Conservation (phyloP, 495 filamentous ascomycete genomes). For the Talaromyces stipitatus region DNA sequence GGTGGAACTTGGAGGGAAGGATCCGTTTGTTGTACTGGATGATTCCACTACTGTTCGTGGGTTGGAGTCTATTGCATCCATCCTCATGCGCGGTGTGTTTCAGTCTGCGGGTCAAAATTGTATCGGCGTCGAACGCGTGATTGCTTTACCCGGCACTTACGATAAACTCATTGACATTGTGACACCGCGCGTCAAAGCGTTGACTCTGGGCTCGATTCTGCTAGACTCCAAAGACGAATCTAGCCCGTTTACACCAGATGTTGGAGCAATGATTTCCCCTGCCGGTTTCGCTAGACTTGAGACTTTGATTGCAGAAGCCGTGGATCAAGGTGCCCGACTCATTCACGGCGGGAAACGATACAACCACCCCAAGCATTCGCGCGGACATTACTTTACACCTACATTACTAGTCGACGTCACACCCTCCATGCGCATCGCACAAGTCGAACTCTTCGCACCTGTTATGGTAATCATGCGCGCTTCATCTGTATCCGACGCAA, state of each 20-base stretch:
- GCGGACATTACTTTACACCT: slow-evolving; percentile 85
- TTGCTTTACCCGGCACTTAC: slow-evolving; percentile 71
- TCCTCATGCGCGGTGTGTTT: slow-evolving; percentile 86
- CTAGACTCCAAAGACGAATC: slow-evolving; percentile 37
- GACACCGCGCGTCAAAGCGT: slow-evolving; percentile 56
- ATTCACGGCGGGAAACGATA: slow-evolving; percentile 70
- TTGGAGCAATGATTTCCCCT: slow-evolving; percentile 85
- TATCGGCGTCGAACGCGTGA: slow-evolving; percentile 90
- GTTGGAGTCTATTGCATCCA: slow-evolving; percentile 61
- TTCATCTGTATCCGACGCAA: slow-evolving; percentile 48
- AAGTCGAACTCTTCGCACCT: slow-evolving; percentile 87
- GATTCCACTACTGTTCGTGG: slow-evolving; percentile 52
- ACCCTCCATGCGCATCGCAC: slow-evolving; percentile 71
- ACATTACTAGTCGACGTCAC: slow-evolving; percentile 84
- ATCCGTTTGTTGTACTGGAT: slow-evolving; percentile 87
- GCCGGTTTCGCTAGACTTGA: slow-evolving; percentile 63
- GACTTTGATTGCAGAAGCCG: slow-evolving; percentile 64
- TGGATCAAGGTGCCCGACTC: slow-evolving; percentile 68
- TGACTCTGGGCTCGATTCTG: slow-evolving; percentile 64
- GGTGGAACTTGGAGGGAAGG: slow-evolving; percentile 92
- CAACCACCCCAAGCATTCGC: slow-evolving; percentile 58
- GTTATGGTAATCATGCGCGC: slow-evolving; percentile 79
- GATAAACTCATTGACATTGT: slow-evolving; percentile 62
- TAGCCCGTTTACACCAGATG: slow-evolving; percentile 48
- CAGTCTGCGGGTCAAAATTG: slow-evolving; percentile 98